These are phyloP conservation scores for Populus davidiana DNA, from an alignment of 345 rosid genomes.

Conservation along the genomic window DNA sequence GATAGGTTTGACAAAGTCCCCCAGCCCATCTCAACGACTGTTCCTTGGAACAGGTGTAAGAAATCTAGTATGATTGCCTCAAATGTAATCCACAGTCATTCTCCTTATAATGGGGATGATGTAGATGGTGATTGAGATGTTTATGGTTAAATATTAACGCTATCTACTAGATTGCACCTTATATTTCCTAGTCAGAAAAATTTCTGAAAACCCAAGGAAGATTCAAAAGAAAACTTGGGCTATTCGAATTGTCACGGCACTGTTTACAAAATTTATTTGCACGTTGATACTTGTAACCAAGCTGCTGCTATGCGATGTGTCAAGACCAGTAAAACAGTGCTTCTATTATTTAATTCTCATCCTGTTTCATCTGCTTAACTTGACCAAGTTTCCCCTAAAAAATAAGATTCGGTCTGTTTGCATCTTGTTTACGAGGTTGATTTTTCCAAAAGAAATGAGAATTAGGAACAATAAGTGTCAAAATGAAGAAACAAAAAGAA, in stretches of 20 bases:
- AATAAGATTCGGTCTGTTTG: not conserved
- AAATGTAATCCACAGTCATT: slow-evolving; percentile 10
- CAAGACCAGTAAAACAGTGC: not conserved
- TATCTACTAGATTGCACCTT: not conserved
- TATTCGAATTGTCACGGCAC: not conserved
- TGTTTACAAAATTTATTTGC: not conserved
- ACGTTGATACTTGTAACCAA: not conserved
- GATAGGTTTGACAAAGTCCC: not conserved
- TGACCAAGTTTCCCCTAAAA: not conserved
- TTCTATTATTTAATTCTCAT: not conserved
- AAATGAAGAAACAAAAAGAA: not conserved
- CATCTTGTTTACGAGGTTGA: not conserved
- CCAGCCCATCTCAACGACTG: not conserved
- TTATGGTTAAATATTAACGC: not conserved
- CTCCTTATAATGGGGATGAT: slow-evolving; percentile 3
- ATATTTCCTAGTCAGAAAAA: not conserved
- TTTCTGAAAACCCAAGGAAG: not conserved
- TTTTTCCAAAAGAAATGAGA: not conserved
- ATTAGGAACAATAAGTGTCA: not conserved
- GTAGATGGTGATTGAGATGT: not conserved
- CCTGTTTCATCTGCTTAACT: not conserved
- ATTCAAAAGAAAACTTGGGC: not conserved
- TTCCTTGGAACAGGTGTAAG: not conserved
- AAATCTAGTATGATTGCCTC: not conserved
- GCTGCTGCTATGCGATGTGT: not conserved